Base-by-base conservation (phyloP, 805 yeast genomes). In the Wickerhamomyces hampshirensis region DNA sequence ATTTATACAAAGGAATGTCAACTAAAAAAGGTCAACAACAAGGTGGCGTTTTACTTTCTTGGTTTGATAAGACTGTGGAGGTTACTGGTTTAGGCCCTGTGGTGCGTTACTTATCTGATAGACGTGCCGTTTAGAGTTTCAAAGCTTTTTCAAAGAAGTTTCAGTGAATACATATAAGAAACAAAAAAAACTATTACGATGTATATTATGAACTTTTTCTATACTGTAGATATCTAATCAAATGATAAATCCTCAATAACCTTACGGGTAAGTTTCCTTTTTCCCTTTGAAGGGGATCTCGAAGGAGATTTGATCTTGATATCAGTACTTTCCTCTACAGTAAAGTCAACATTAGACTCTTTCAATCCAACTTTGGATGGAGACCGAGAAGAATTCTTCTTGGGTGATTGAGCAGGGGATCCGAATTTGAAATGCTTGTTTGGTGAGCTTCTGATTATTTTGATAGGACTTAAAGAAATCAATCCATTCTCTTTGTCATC, bases 51-150 rank as follows among this genome's bases (percentile, higher is more conserved):
- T 60, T 93, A 48, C 73, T 93, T 50, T 76, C 82, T 23, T 93
- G 98, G 98, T 86, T 82, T 56, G 97, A 91, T 49, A 88, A 87
- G 62, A 75, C 91, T 14, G 80, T 86, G 26, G 94, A 83, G 43
- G 65, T 75, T 15, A 76, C 89, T 12, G 98, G 98, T 14, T 80
- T 83, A 55, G 96, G 95, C 10, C 84, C 95, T 29, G 80, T 93
- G 48, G 84, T 84, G 34, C 77, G 96, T 50, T 88, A 78, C 60
- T 70, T 88, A 61, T 75, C 87, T 29, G 98, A 91, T 62, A 77
- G 95, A 65, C 74, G 93, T 57, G 75, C 86, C 5, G 81, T 86
- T 23, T 85, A 23, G 33, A 16, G 18, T 4, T 28, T 28, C n/a
- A n/a, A n/a, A n/a, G n/a, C n/a, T n/a, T n/a, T n/a, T n/a, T n/a